Evolutionary conservation across 257 asterid genomes (phyloP).

Genomic region (Solanum ossicruentum): DNA sequence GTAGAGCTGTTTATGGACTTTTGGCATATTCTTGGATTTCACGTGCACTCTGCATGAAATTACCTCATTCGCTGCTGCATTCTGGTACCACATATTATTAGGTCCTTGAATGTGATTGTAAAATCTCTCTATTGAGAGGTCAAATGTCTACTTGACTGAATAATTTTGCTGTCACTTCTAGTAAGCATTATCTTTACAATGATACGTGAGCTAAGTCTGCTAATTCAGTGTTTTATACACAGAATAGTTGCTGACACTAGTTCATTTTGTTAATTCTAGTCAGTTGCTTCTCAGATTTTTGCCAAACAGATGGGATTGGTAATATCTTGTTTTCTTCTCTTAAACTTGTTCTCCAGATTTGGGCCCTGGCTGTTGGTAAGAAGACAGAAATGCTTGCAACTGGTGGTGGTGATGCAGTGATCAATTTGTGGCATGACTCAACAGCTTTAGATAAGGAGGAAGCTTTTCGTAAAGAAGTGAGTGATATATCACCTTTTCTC

Average conservation of each 20-base stretch:
- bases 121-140: neutral
- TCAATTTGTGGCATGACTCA: constrained; percentile 95
- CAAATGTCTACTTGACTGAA: neutral
- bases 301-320: neutral
- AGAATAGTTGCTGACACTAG: neutral
- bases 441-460: constrained; percentile 83
- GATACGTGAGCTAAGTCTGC: neutral
- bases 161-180: neutral
- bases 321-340: neutral
- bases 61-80: neutral
- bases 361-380: constrained; percentile 93
- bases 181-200: neutral
- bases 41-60: neutral
- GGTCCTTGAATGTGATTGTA: neutral
- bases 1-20: neutral
- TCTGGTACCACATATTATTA: neutral
- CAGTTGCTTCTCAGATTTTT: neutral
- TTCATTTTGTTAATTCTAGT: neutral
- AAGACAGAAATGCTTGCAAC: constrained; percentile 91
- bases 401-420: constrained; percentile 90
- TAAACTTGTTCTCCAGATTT: constrained; percentile 40
- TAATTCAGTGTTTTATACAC: neutral
- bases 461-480: constrained; percentile 82
- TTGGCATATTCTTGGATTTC: neutral
- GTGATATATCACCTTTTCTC: constrained; percentile 9